Conservation (phyloP, 805 yeast species). For the Hanseniaspora mollemarum region DNA sequence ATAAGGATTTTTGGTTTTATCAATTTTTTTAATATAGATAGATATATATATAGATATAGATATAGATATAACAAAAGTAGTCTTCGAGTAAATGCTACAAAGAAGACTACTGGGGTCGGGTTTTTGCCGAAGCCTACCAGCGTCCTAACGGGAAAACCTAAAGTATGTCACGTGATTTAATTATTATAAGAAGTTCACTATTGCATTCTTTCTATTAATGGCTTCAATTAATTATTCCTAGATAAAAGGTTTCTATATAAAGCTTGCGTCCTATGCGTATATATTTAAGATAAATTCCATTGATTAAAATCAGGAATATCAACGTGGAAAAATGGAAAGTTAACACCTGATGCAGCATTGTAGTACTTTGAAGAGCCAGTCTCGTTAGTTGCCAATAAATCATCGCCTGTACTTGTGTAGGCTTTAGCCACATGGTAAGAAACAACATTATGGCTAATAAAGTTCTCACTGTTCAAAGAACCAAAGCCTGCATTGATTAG, state of each 20-base stretch:
- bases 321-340: slow-evolving; percentile 30
- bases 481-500: slow-evolving; percentile 72
- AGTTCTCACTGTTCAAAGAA: slow-evolving; percentile 34
- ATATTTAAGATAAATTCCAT: slow-evolving; percentile 23
- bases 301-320: slow-evolving; percentile 29
- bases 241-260: no score
- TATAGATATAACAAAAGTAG: no score
- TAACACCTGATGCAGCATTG: slow-evolving; percentile 26
- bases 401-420: slow-evolving; percentile 17
- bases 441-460: slow-evolving; percentile 27
- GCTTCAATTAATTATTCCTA: no score
- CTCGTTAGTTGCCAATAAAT: slow-evolving; percentile 3
- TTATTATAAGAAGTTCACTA: neutral
- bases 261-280: no score
- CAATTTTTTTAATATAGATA: no score
- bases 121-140: no score
- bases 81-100: no score
- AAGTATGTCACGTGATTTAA: neutral
- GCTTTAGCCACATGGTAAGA: slow-evolving; percentile 26
- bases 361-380: slow-evolving; percentile 17
- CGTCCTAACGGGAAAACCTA: no score
- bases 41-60: no score
- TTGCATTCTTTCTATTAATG: no score
- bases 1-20: no score
- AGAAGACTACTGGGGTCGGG: no score